Evolutionary conservation across 2,329 filamentous ascomycete genomes (phyloP).

Genomic region (Lojkania enalia): DNA sequence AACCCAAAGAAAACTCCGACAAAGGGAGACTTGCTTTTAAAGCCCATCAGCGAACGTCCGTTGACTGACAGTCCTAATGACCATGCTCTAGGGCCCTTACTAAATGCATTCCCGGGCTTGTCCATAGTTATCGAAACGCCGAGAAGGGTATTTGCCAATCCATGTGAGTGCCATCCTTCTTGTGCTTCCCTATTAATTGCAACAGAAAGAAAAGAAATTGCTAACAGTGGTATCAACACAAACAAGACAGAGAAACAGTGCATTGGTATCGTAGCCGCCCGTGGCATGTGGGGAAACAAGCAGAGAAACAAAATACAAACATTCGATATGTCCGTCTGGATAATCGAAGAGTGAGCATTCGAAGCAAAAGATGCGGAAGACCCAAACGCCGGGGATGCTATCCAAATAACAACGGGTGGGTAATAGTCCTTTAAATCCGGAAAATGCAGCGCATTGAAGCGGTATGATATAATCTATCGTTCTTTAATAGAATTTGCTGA

Average conservation of each 20-base stretch:
- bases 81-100: no score
- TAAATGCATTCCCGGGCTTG: no score
- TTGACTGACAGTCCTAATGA: no score
- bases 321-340: neutral
- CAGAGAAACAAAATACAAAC: conserved; percentile 12
- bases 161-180: conserved; percentile 41
- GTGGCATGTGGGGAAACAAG: conserved; percentile 24
- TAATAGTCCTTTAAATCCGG: neutral
- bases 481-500: conserved; percentile 34
- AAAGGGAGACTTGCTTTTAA: no score
- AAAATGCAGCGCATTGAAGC: conserved; percentile 23
- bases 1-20: no score
- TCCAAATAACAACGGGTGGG: conserved; percentile 1
- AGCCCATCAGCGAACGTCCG: no score
- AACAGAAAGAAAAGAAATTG: conserved; percentile 69
- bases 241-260: conserved; percentile 24
- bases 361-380: neutral
- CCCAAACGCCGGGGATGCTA: conserved; percentile 1
- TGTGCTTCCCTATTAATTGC: conserved; percentile 47
- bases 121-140: no score
- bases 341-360: conserved; percentile 8
- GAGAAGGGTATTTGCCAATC: conserved; percentile 15
- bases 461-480: conserved; percentile 28
- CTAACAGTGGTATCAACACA: conserved; percentile 41
- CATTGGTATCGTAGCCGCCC: conserved; percentile 39